These are phyloP conservation scores for Chenopodium formosanum DNA, from an alignment of 148 eudicot genomes.

Conservation along the genomic window DNA sequence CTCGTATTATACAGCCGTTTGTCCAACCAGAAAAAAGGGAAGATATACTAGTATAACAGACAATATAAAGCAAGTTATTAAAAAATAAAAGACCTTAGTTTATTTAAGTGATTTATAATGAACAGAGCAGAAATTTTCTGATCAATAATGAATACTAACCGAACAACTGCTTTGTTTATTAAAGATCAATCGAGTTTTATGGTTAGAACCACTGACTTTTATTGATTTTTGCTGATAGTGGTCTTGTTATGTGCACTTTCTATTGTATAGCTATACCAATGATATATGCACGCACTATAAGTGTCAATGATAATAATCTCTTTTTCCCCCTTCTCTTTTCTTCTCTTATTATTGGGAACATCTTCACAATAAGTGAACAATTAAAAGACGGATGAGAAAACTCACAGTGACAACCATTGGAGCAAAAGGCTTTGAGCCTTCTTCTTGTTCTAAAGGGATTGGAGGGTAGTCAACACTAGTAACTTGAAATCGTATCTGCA, in stretches of 20 bases:
- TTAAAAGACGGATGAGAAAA: slow-evolving; percentile 16
- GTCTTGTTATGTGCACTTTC: neutral
- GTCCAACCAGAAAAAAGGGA: neutral
- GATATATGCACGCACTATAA: neutral
- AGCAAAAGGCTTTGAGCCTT: slow-evolving; percentile 74
- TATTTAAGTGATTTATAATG: too few species aligned
- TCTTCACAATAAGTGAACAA: neutral
- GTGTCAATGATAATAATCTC: neutral
- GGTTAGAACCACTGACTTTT: neutral
- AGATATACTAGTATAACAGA: neutral
- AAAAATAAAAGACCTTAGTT: neutral
- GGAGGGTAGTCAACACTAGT: slow-evolving; percentile 56
- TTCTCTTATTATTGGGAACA: neutral
- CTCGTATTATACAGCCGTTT: neutral
- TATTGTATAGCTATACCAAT: too few species aligned
- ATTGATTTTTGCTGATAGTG: neutral
- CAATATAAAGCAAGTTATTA: neutral
- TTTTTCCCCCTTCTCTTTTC: neutral
- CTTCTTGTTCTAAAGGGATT: slow-evolving; percentile 67
- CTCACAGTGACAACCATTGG: slow-evolving; percentile 86
- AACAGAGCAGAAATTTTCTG: neutral
- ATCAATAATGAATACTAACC: too few species aligned
- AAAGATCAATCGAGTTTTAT: neutral
- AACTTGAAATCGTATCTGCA: slow-evolving; percentile 85
- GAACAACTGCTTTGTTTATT: too few species aligned